Evolutionary conservation across 345 rosid genomes (phyloP), one percentile per base, ranked within the genome.

Genomic region (Arabidopsis thaliana): DNA sequence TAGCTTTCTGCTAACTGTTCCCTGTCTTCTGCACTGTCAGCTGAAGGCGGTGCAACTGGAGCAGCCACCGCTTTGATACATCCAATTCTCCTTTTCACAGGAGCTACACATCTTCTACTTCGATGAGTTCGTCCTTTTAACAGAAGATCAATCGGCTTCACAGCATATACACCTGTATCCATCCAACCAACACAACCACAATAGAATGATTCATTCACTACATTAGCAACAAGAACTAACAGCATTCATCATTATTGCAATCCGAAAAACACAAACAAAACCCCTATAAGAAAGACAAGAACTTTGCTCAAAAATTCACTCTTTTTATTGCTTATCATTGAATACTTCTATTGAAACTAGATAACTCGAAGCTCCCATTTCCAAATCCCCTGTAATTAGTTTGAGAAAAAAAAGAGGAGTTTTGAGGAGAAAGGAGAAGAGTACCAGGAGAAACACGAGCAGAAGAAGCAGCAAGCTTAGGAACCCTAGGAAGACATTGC

Each of bases 1-100:
- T 90, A 94, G 32, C 67, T 87, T 52, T 91, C 92, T 4, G 95
- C 91, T 59, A 88, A 71, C 75, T 87, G 83, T 34, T 87, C 83
- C 80, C 96, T 84, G 57, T 77, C 82, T 70, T 87, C 87, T 49
- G 84, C 80, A 78, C 75, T 79, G 28, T 90, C 90, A 48, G 81
- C 82, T 55, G 87, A 80, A 72, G 85, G 65, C n/a, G 83, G 84
- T 56, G 87, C 85, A 9, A 81, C 82, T 7, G 96, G 97, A 78
- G 78, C 70, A 2, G 93, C 95, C 56, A 88, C 93, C 0, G 96
- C 88, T 75, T 83, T 87, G 46, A 88, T 61, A 72, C 58, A 49
- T 33, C 61, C 86, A 76, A 67, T 45, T 28, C 82, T 55, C 24
- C 69, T 86, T 67, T 56, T 84, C 33, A 33, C 7, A 65, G 82